phyloP scores from a whole-genome alignment of 306 rosid genomes.

The barrel medic (Medicago truncatula) region DNA sequence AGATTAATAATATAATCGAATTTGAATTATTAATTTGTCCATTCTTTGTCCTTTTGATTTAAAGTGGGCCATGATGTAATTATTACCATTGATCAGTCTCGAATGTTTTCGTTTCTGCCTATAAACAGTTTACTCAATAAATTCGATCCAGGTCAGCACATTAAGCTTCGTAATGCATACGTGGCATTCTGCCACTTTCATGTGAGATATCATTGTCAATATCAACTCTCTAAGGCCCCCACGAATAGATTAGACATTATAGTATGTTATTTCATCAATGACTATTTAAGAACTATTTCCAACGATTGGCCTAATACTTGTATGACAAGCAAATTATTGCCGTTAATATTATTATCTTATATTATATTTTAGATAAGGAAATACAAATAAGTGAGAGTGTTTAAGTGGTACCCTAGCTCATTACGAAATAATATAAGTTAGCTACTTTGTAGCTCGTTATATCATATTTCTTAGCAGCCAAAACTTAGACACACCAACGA shows the following conservation, averaged over 20 bases:
- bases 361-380: no score
- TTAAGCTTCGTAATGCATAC: conserved; percentile 24
- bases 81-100: conserved; percentile 3
- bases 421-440: no score
- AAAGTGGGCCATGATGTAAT: conserved; percentile 25
- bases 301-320: conserved; percentile 52
- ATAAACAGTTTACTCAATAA: conserved; percentile 7
- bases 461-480: no score
- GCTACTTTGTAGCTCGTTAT: no score
- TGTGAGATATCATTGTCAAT: conserved; percentile 38
- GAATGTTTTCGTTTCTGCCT: conserved; percentile 39
- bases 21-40: background rate
- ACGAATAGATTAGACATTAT: background rate
- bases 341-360: background rate
- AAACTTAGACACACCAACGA: no score
- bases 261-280: conserved; percentile 32
- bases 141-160: conserved; percentile 42
- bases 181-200: conserved; percentile 47
- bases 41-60: background rate
- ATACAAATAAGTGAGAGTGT: no score
- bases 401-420: no score
- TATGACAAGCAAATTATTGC: conserved; percentile 26
- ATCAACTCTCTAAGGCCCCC: conserved; percentile 24
- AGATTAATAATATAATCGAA: no score
- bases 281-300: conserved; percentile 23